A percentile compares a stretch with the other conserved stretches of the same genome.
phyloP scores from a whole-genome alignment of 305 asterid genomes.

The Stenogyne calaminthoides region DNA sequence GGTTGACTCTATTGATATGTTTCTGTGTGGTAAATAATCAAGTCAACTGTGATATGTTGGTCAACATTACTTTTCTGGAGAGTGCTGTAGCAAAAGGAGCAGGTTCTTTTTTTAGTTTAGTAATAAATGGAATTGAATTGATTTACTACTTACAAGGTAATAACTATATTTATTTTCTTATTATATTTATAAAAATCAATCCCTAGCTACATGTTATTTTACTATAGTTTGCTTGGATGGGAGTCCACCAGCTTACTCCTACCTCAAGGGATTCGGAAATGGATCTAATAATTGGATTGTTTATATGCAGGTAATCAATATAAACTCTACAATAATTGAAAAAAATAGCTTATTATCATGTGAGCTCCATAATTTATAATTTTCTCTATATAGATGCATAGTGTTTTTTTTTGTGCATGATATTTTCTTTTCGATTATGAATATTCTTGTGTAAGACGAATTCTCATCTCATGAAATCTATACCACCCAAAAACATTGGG shows the following conservation, averaged over 20 bases:
- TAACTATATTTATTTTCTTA: not conserved
- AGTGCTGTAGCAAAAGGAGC: constrained; percentile 45
- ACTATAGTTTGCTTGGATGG: constrained; percentile 48
- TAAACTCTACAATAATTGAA: not conserved
- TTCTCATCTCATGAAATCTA: not conserved
- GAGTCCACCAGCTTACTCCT: constrained; percentile 49
- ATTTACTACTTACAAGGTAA: not conserved
- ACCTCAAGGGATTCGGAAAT: constrained; percentile 35
- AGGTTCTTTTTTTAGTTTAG: constrained; percentile 21
- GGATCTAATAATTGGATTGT: constrained; percentile 45
- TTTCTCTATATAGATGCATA: not conserved
- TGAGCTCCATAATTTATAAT: not conserved
- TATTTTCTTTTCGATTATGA: not conserved
- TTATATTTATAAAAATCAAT: not conserved
- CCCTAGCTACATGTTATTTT: not conserved
- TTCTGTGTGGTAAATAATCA: constrained; percentile 12
- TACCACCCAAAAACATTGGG: not conserved
- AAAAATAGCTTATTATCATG: not conserved
- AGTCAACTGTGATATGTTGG: not conserved
- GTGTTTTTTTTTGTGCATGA: not conserved
- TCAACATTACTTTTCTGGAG: constrained; percentile 27
- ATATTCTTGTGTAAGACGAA: not conserved
- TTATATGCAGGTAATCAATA: constrained; percentile 29
- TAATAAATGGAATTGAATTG: not conserved
- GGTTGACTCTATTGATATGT: constrained; percentile 12